phyloP scores from a whole-genome alignment of 768 basidiomycete species.

The Naganishia vaughanmartiniae region DNA sequence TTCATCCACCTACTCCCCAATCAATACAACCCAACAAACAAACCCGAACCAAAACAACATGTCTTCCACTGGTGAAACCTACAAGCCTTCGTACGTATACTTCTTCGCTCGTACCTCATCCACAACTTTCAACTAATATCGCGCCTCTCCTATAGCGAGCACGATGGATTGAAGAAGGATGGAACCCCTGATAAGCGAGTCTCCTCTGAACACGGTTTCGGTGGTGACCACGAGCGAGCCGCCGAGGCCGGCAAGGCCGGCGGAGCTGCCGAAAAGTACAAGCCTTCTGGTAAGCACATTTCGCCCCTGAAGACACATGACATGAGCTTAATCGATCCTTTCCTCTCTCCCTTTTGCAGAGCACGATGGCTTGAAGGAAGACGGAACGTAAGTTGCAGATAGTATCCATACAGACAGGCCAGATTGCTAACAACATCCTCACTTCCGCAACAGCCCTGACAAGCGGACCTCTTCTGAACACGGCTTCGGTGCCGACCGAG shows the following conservation, averaged over 20 bases:
- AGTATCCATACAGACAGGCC: no score
- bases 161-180: conserved; percentile 52
- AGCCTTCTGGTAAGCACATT: conserved; percentile 28
- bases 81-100: not conserved
- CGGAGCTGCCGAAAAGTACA: conserved; percentile 46
- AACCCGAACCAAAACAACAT: not conserved
- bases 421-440: not conserved
- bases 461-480: conserved; percentile 52
- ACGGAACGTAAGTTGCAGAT: conserved; percentile 44
- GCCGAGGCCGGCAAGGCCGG: conserved; percentile 26
- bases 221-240: conserved; percentile 29
- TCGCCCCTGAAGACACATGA: no score
- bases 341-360: conserved; percentile 31
- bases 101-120: not conserved
- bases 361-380: conserved; percentile 46
- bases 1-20: no score
- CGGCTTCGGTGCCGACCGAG: conserved; percentile 48
- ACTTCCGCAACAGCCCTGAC: conserved; percentile 42
- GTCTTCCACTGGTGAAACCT: conserved; percentile 4
- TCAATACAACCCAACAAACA: not conserved
- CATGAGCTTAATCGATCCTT: not conserved
- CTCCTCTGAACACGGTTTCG: conserved; percentile 53
- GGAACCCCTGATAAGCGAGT: conserved; percentile 53
- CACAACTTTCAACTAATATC: not conserved
- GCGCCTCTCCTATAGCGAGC: conserved; percentile 28